phyloP scores from a whole-genome alignment of 1,139 yeast genomes.

The Wickerhamomyces sp. region DNA sequence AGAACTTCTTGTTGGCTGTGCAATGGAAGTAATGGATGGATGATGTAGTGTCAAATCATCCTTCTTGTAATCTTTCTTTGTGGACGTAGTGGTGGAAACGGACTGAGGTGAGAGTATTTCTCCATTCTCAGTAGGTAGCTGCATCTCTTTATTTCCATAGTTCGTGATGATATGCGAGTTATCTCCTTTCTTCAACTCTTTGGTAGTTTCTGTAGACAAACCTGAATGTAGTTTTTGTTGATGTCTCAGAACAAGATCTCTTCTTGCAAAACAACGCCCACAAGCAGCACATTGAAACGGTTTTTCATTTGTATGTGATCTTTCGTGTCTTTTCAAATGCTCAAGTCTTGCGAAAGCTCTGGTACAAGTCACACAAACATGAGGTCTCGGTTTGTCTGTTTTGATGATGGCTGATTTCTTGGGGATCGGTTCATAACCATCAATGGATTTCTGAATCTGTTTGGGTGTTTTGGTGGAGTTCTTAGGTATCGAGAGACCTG shows the following conservation, averaged over 20 bases:
- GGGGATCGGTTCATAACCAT: constrained; percentile 65
- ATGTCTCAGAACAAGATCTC: constrained; percentile 87
- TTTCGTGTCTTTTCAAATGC: constrained; percentile 88
- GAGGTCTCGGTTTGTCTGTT: constrained; percentile 88
- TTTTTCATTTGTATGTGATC: constrained; percentile 94
- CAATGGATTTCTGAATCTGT: constrained; percentile 19
- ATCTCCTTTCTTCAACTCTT: constrained; percentile 17
- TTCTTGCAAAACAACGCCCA: constrained; percentile 88
- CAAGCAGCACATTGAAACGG: constrained; percentile 97
- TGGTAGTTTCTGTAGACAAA: constrained; percentile 26
- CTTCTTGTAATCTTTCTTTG: neutral
- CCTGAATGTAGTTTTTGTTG: constrained; percentile 88
- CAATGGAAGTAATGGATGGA: neutral
- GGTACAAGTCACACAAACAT: constrained; percentile 85
- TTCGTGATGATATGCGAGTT: constrained; percentile 30
- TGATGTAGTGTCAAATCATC: neutral
- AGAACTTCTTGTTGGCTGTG: constrained; percentile 8
- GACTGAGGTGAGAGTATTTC: neutral
- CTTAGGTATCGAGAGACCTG: constrained; percentile 7
- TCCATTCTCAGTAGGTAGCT: constrained; percentile 27
- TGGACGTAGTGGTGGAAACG: neutral
- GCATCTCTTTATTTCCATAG: constrained; percentile 32
- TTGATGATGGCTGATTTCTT: constrained; percentile 78
- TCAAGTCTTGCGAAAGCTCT: constrained; percentile 94
- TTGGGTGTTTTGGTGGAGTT: constrained; percentile 13